Evolutionary conservation across 371 early-diverging fungal genomes (phyloP).

Genomic region (Mortierella sp.): DNA sequence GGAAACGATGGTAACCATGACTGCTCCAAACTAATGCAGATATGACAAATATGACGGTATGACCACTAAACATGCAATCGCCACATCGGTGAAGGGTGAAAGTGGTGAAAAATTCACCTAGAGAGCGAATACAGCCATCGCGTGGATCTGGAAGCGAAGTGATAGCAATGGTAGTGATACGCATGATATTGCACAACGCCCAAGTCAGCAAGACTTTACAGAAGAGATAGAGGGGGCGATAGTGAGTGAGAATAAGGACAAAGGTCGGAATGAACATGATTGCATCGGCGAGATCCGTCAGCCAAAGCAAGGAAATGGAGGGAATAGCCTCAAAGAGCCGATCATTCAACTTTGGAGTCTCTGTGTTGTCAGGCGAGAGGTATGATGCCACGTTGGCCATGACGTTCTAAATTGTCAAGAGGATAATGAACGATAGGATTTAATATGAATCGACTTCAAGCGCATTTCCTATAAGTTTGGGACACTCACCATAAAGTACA

Average conservation of each 20-base stretch:
- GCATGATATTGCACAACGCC: constrained; percentile 64
- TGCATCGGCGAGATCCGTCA: constrained; percentile 68
- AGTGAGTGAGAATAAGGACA: constrained; percentile 59
- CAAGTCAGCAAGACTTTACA: constrained; percentile 62
- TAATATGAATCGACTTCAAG: background rate
- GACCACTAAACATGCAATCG: constrained; percentile 71
- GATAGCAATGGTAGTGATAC: constrained; percentile 71
- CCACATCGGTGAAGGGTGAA: constrained; percentile 69
- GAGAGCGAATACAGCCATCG: constrained; percentile 61
- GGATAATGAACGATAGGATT: background rate
- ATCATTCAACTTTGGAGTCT: constrained; percentile 59
- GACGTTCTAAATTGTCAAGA: constrained; percentile 58
- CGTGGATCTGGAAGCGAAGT: constrained; percentile 72
- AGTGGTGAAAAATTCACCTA: constrained; percentile 63
- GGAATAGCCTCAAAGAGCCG: constrained; percentile 67
- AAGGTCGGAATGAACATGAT: constrained; percentile 66
- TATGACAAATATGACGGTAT: constrained; percentile 68
- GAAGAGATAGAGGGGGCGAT: constrained; percentile 64
- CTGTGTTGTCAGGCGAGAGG: constrained; percentile 62
- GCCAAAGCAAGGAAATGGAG: constrained; percentile 60
- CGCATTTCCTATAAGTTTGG: background rate
- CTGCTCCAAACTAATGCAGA: constrained; percentile 67
- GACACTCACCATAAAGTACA: constrained; percentile 48
- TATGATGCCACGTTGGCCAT: constrained; percentile 72
- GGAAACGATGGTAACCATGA: constrained; percentile 57